These are phyloP conservation scores for Hanseniaspora osmophila DNA, from an alignment of 805 yeast genomes.

Conservation along the genomic window DNA sequence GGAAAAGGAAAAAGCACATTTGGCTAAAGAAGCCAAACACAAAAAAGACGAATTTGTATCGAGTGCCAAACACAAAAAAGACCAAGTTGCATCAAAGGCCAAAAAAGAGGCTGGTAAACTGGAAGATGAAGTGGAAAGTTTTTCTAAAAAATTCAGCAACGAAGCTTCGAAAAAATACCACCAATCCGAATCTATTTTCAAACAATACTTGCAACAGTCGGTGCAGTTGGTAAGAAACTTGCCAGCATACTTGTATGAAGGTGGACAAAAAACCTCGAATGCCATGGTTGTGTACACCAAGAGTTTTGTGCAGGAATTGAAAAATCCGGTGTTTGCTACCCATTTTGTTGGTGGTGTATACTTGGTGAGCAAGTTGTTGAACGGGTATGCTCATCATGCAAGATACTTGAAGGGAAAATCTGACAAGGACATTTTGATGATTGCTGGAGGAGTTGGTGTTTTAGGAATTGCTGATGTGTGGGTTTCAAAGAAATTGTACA, in stretches of 20 bases:
- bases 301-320: constrained; percentile 27
- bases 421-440: constrained; percentile 34
- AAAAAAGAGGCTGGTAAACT: constrained; percentile 9
- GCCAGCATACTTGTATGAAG: not conserved
- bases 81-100: constrained; percentile 1
- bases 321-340: constrained; percentile 47
- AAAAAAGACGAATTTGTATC: constrained; percentile 7
- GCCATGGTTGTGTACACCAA: not conserved
- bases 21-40: constrained; percentile 20
- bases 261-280: constrained; percentile 3
- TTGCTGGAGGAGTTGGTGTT: constrained; percentile 40
- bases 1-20: constrained; percentile 9
- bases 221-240: no score
- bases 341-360: constrained; percentile 38
- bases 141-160: not conserved
- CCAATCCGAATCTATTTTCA: no score
- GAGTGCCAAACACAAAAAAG: constrained; percentile 15
- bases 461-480: constrained; percentile 40
- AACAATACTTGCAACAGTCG: no score
- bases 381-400: constrained; percentile 34
- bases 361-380: constrained; percentile 34
- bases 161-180: constrained; percentile 4
- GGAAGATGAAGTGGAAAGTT: constrained; percentile 2
- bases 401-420: constrained; percentile 30
- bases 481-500: constrained; percentile 39